These are phyloP conservation scores for Dactylellina cionopaga DNA, from an alignment of 2,329 filamentous ascomycete genomes.

Conservation along the genomic window DNA sequence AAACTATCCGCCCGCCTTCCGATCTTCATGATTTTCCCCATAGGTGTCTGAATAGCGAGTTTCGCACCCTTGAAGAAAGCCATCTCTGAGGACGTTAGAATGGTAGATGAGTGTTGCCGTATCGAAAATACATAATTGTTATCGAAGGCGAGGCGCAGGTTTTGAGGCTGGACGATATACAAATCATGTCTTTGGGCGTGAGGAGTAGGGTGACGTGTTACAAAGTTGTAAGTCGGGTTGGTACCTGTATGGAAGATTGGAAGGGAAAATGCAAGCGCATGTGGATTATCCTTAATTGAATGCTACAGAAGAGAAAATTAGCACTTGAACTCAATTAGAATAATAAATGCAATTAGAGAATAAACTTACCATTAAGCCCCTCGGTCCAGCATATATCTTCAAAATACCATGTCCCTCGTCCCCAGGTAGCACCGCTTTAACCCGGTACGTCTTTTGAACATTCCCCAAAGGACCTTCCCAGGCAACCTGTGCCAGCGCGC, in stretches of 20 bases:
- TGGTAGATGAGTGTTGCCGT: slow-evolving; percentile 83
- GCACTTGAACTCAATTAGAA: background rate
- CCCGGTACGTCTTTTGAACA: slow-evolving; percentile 87
- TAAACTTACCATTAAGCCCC: slow-evolving; percentile 78
- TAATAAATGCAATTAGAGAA: background rate
- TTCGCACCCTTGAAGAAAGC: slow-evolving; percentile 80
- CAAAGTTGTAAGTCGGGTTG: slow-evolving; percentile 93
- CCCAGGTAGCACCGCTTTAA: slow-evolving; percentile 90
- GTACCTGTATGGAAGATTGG: slow-evolving; percentile 89
- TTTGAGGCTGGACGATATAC: slow-evolving; percentile 96
- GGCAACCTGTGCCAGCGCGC: slow-evolving; percentile 87
- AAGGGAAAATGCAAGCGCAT: slow-evolving; percentile 87
- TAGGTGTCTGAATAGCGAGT: slow-evolving; percentile 90
- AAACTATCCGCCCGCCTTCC: slow-evolving; percentile 79
- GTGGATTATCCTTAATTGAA: slow-evolving; percentile 93
- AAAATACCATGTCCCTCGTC: slow-evolving; percentile 89
- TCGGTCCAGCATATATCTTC: slow-evolving; percentile 92
- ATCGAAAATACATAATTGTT: slow-evolving; percentile 98
- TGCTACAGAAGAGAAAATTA: slow-evolving; percentile 64
- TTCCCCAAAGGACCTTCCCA: slow-evolving; percentile 71
- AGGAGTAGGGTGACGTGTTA: slow-evolving; percentile 91
- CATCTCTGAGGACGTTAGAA: slow-evolving; percentile 60
- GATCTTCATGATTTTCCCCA: slow-evolving; percentile 89
- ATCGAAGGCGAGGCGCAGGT: slow-evolving; percentile 84
- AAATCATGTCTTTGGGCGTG: slow-evolving; percentile 97